A percentile compares a stretch with the other conserved stretches of the same genome.
Evolutionary conservation across 2,329 filamentous ascomycete genomes (phyloP).

Genomic region (Pseudogymnoascus pannorum): DNA sequence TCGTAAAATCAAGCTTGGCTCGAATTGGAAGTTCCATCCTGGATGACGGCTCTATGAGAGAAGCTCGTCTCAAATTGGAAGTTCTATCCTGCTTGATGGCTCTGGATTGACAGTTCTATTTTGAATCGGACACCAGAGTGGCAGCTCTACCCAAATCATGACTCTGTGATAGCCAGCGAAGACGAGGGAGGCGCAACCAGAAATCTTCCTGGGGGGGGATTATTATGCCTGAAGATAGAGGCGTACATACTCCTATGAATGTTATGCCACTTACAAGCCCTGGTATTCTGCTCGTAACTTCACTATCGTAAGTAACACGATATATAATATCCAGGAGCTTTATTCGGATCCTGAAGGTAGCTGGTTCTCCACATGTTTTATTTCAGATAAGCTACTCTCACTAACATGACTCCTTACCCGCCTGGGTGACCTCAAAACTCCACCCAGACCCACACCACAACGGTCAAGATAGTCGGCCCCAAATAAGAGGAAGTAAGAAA

Average conservation of each 20-base stretch:
- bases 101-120: not conserved
- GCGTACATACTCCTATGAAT: too few relatives aligned
- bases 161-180: not conserved
- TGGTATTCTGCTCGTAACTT: not conserved
- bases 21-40: constrained; percentile 1
- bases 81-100: not conserved
- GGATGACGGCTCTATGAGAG: not conserved
- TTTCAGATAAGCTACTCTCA: not conserved
- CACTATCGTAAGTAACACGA: not conserved
- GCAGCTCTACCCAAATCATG: not conserved
- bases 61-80: not conserved
- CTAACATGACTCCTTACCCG: not conserved
- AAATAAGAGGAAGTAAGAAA: not conserved
- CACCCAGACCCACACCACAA: not conserved
- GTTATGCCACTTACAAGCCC: not conserved
- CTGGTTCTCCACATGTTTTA: not conserved
- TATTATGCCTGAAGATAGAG: too few relatives aligned
- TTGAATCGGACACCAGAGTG: not conserved
- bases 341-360: not conserved
- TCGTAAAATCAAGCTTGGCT: not conserved
- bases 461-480: not conserved
- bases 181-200: not conserved
- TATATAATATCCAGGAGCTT: not conserved
- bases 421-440: not conserved
- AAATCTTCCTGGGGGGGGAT: too few relatives aligned